Evolutionary conservation across 2,329 filamentous ascomycete species (phyloP).

Genomic region (Pseudopyricularia javanii): DNA sequence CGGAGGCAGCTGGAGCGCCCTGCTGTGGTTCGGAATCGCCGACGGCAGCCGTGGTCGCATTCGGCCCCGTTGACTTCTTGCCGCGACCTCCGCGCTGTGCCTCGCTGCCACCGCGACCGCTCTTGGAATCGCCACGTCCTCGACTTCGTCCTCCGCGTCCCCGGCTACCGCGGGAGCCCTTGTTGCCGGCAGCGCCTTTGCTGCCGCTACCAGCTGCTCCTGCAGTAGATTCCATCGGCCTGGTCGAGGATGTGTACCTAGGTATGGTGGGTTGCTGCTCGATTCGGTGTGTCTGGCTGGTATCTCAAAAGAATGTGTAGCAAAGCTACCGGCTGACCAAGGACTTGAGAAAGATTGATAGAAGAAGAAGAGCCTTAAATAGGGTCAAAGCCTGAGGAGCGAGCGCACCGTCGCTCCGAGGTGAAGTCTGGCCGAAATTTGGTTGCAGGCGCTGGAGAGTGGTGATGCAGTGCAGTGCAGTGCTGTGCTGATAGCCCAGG

Average conservation of each 20-base stretch:
- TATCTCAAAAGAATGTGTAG: no score
- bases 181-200: constrained; percentile 8
- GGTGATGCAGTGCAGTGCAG: no score
- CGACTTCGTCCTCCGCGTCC: constrained; percentile 24
- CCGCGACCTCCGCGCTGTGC: constrained; percentile 19
- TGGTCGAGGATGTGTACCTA: background rate
- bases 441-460: no score
- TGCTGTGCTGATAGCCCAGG: no score
- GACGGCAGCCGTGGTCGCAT: background rate
- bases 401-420: no score
- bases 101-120: constrained; percentile 20
- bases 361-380: no score
- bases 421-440: no score
- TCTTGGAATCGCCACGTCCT: constrained; percentile 13
- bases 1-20: constrained; percentile 2
- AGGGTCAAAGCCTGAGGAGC: no score
- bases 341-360: no score
- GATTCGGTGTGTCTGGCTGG: no score
- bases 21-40: background rate
- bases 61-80: background rate
- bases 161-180: constrained; percentile 29
- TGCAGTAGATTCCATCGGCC: constrained; percentile 5
- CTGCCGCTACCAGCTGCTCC: constrained; percentile 1
- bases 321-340: no score
- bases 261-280: no score